Conservation (phyloP, 2,329 filamentous ascomycete genomes). For the Keithomyces neogunnii region DNA sequence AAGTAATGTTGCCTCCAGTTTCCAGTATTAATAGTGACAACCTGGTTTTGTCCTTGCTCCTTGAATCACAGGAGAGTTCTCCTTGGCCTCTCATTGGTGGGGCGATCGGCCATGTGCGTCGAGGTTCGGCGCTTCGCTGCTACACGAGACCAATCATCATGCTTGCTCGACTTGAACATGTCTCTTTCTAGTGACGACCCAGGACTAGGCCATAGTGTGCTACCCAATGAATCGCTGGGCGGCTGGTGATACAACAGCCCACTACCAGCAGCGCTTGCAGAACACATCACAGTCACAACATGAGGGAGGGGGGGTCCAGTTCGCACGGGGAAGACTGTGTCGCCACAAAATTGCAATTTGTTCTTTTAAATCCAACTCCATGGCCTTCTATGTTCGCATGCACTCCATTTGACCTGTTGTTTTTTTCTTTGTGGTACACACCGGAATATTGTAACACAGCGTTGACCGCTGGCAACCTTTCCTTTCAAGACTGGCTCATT, state of each 20-base stretch:
- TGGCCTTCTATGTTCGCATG: neutral
- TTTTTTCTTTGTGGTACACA: too few relatives aligned
- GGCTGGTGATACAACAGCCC: constrained; percentile 1
- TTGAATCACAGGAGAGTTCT: neutral
- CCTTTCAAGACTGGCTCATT: neutral
- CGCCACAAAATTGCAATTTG: neutral
- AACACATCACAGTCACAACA: neutral
- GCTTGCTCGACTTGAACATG: neutral
- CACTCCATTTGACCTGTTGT: too few relatives aligned
- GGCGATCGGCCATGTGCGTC: constrained; percentile 12
- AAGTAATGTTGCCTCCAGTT: neutral
- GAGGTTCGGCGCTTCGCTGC: constrained; percentile 20
- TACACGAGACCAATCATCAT: constrained; percentile 18
- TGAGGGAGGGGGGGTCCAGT: neutral
- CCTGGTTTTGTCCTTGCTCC: neutral
- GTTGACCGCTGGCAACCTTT: neutral
- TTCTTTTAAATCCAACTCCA: neutral
- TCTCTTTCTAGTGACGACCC: constrained; percentile 4
- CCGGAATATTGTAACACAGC: neutral
- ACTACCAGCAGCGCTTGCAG: constrained; percentile 3
- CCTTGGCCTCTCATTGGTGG: constrained; percentile 16
- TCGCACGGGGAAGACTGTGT: neutral
- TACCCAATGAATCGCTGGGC: neutral
- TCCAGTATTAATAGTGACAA: neutral
- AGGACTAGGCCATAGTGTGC: neutral